A percentile compares a stretch with the other conserved stretches of the same genome.
Evolutionary conservation across 2,329 filamentous ascomycete species (phyloP).

Genomic region (Colletotrichum filicis): DNA sequence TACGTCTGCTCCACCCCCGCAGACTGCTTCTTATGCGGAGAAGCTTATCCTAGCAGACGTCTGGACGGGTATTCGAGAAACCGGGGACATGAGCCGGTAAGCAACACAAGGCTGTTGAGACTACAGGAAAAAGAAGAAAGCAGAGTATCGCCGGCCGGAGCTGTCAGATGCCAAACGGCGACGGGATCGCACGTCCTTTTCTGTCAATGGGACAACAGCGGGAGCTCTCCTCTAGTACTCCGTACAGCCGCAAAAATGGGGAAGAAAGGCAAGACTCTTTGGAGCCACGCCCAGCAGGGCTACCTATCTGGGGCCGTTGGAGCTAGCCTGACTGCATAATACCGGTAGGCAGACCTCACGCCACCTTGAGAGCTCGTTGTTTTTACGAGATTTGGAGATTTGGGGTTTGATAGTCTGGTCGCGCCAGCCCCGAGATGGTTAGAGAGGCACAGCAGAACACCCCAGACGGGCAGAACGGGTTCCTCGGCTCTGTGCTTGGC

Average conservation of each 20-base stretch:
- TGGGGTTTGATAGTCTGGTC: background rate
- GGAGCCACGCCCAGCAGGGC: background rate
- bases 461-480: background rate
- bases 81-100: background rate
- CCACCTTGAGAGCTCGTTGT: background rate
- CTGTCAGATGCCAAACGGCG: background rate
- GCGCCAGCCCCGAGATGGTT: conserved; percentile 19
- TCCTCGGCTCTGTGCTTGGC: background rate
- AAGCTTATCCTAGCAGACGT: conserved; percentile 5
- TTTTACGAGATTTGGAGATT: conserved; percentile 1
- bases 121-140: conserved; percentile 5
- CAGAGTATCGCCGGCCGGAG: background rate
- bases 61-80: background rate
- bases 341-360: background rate
- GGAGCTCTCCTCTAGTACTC: background rate
- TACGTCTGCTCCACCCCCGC: conserved; percentile 11
- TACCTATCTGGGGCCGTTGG: conserved; percentile 9
- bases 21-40: conserved; percentile 8
- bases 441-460: conserved; percentile 7
- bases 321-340: conserved; percentile 1
- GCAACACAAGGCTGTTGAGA: background rate
- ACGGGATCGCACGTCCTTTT: conserved; percentile 16
- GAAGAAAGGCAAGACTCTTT: background rate
- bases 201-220: background rate
- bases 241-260: conserved; percentile 20